phyloP scores from a whole-genome alignment of 2,329 filamentous ascomycete genomes.

The Aplosporella prunicola region DNA sequence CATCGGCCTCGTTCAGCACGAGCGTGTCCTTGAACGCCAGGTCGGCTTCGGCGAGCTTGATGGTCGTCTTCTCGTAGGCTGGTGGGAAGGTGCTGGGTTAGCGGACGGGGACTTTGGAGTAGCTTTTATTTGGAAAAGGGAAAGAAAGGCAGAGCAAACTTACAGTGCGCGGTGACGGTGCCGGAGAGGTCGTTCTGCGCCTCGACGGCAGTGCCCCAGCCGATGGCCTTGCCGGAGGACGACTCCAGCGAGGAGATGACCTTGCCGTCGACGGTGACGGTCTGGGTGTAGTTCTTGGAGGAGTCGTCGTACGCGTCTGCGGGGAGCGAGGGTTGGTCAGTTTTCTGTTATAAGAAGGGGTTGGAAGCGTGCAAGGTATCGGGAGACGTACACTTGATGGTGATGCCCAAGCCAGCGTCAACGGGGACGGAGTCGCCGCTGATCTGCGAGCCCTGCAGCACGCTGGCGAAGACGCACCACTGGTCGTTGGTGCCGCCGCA shows the following conservation, averaged over 20 bases:
- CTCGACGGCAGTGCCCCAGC: conserved; percentile 37
- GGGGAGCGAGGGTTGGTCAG: background rate
- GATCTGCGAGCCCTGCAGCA: conserved; percentile 23
- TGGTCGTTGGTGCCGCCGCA: conserved; percentile 11
- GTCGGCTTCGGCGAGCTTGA: conserved; percentile 27
- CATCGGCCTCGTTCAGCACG: conserved; percentile 28
- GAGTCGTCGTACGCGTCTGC: conserved; percentile 30
- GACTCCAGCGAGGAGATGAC: conserved; percentile 38
- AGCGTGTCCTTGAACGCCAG: conserved; percentile 32
- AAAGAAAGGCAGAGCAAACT: conserved; percentile 23
- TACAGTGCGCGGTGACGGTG: conserved; percentile 29
- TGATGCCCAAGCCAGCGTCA: conserved; percentile 23
- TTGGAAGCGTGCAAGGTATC: background rate
- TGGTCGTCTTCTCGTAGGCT: conserved; percentile 24
- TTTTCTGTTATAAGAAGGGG: background rate
- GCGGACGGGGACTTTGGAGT: too few species aligned
- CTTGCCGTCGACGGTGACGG: conserved; percentile 28
- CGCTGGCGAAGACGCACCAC: conserved; percentile 37
- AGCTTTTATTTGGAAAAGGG: background rate
- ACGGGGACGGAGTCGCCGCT: conserved; percentile 23
- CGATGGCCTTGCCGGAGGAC: conserved; percentile 31
- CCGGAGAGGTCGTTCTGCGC: conserved; percentile 32
- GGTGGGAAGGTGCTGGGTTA: background rate
- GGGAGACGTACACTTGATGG: conserved; percentile 28
- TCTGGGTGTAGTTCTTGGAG: conserved; percentile 34